Evolutionary conservation across 768 basidiomycete genomes (phyloP).

Genomic region (Boletus sp.): DNA sequence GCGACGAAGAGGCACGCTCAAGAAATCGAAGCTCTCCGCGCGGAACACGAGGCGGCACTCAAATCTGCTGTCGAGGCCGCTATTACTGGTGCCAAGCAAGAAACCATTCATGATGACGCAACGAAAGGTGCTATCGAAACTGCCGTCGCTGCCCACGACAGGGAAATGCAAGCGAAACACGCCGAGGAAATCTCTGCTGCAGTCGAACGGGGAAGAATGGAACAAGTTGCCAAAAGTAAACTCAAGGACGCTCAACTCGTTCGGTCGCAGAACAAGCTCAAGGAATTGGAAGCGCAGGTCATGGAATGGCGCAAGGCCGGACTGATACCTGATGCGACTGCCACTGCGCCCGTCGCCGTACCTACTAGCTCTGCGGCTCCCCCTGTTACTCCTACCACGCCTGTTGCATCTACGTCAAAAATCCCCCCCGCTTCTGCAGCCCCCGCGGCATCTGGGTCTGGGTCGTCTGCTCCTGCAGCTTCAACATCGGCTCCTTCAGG

Average conservation of each 20-base stretch:
- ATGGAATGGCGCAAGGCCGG: constrained; percentile 54
- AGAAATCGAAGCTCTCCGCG: constrained; percentile 55
- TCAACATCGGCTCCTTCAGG: constrained; percentile 1
- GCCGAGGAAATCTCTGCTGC: constrained; percentile 60
- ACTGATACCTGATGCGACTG: constrained; percentile 38
- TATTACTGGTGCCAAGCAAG: constrained; percentile 37
- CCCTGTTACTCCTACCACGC: constrained; percentile 27
- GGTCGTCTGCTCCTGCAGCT: constrained; percentile 11
- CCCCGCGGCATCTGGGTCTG: constrained; percentile 8
- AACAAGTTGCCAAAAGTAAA: constrained; percentile 56
- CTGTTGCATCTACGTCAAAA: constrained; percentile 28
- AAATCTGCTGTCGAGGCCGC: constrained; percentile 52
- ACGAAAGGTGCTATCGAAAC: constrained; percentile 49
- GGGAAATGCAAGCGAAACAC: constrained; percentile 44
- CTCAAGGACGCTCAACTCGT: constrained; percentile 72
- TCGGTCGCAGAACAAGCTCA: constrained; percentile 55
- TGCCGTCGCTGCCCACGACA: constrained; percentile 48
- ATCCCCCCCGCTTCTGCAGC: background rate
- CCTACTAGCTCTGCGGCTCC: constrained; percentile 12
- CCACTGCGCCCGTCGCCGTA: constrained; percentile 21
- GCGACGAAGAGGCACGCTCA: constrained; percentile 52
- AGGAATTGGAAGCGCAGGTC: constrained; percentile 65
- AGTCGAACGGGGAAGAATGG: constrained; percentile 66
- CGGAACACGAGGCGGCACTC: constrained; percentile 52
- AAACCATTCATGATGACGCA: constrained; percentile 27